Base-by-base conservation (phyloP, 345 rosid genomes). In the Hibiscus trionum region DNA sequence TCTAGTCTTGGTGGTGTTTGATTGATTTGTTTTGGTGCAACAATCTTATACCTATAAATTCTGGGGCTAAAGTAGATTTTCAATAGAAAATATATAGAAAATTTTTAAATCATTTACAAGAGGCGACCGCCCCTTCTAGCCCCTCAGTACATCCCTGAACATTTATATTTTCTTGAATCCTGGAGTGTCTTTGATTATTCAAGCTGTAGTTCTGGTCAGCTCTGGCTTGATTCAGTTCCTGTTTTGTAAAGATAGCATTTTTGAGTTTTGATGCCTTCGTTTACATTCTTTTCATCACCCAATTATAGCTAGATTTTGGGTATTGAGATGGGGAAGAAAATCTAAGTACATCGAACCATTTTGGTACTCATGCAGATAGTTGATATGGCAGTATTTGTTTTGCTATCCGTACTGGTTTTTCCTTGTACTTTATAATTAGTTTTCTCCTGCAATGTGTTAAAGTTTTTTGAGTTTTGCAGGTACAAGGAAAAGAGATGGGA, bases 401-500 rank as follows among this genome's bases (percentile, higher is more conserved):
- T 56, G 44, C 57, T 33, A 31, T 59, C 46, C 6, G 1, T 7
- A 11, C 21, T 3, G 11, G 65, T 57, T 3, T 7, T 61, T 24
- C 57, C 14, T 9, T 49, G 16, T 47, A 11, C n/a, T 15, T 47
- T 47, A 3, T 14, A 1, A 47, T 47, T 47, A 47, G 52, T 47
- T 47, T 47, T 47, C 15, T 47, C 14, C 42, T 37, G 42, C 42
- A 7, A 37, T 7, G 52, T 47, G 82, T 76, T 71, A 81, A 80
- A 76, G 73, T 7, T 83, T 61, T 73, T 72, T 70, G 80, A 79
- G 82, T 79, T 77, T 72, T 81, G 80, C 85, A 93, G 91, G 94
- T 91, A 85, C 46, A 91, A 74, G 49, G 96, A 90, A 80, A 85
- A 78, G 71, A 75, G 84, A 78, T 83, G 91, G 83, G 93, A 93